Evolutionary conservation across 768 basidiomycete genomes (phyloP), one percentile per base, ranked within the genome.

Genomic region (Amanita inopinata): DNA sequence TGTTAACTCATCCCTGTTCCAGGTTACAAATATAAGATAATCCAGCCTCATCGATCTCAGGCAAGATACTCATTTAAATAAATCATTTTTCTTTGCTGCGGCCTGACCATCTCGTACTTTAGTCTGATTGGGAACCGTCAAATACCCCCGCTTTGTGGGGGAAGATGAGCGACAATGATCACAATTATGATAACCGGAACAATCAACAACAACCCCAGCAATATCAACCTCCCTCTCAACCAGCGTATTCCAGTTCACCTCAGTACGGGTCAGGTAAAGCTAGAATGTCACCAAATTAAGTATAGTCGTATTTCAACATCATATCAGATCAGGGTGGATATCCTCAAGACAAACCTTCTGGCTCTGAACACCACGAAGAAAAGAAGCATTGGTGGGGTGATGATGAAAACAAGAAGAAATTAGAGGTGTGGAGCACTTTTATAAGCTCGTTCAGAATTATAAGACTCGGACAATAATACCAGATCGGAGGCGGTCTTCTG

Each of bases 11-110:
- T 33, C 10, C 19, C 14, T 38, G 39, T 33, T 22, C 18, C 50
- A 80, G 81, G 74, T 30, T 55, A 59, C 48, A 61, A 58, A 31
- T 87, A 84, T 66, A 78, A 75, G 59, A 80, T 80, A 59, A 74
- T 85, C 49, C 82, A 84, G 53, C 64, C 80, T 6, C 84, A 87
- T 61, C 61, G 54, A 40, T 83, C 83, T 22, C 79, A 83, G 70
- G 82, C 75, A 48, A 43, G 55, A 47, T 11, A 19, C 14, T n/a
- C 31, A 20, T 32, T n/a, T n/a, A n/a, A n/a, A n/a, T n/a, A n/a
- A n/a, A 30, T 35, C 17, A 10, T 5, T 22, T 19, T 31, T 3
- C 3, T 11, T 31, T 10, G 24, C n/a, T 34, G 7, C 17, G 22
- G 6, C 15, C 33, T 38, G 17, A 14, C 43, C 35, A 4, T 38